Base-by-base conservation (phyloP, 331 rosid genomes). In the Prunus yedoensis region DNA sequence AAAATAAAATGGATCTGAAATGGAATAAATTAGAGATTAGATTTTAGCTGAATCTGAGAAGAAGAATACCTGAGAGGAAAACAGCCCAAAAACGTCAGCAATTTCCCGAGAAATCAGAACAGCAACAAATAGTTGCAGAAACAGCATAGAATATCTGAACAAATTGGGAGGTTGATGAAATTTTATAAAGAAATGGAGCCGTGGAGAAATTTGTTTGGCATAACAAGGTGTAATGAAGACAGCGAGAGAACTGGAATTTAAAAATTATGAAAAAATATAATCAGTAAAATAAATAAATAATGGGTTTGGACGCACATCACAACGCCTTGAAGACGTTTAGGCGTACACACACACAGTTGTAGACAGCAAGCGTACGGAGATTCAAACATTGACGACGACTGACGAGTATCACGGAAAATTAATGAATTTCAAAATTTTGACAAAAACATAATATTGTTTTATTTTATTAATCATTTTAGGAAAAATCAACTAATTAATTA, bases 11-110 rank as follows among this genome's bases (percentile, higher is more conserved):
- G 1, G 41, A 4, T 4, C 32, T 6, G 8, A 14, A 41, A 65
- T 6, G 27, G n/a, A 16, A 57, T 35, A 32, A 62, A 62, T 62
- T 30, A 30, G 32, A 62, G 35, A 1, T 63, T 32, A 32, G 21
- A 7, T 3, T 61, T 61, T 18, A 63, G 68, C 46, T 32, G 68
- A 8, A 63, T 32, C 47, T 63, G 68, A 35, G 68, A 63, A 63
- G 68, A 63, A 30, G 23, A 62, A 9, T 63, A 62, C 67, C 67
- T 62, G 67, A 62, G 67, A 62, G 13, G 45, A 16, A 18, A 62
- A 61, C 27, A 0, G 67, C 46, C 23, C 21, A 62, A 30, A 10
- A 61, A 28, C 12, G 45, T 28, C 65, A 60, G 45, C 67, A 61
- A 61, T 30, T 10, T 15, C 18, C 21, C 66, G 8, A 14, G 2